phyloP scores from a whole-genome alignment of 1,284 basidiomycete species.

The Trichosporon sp. region DNA sequence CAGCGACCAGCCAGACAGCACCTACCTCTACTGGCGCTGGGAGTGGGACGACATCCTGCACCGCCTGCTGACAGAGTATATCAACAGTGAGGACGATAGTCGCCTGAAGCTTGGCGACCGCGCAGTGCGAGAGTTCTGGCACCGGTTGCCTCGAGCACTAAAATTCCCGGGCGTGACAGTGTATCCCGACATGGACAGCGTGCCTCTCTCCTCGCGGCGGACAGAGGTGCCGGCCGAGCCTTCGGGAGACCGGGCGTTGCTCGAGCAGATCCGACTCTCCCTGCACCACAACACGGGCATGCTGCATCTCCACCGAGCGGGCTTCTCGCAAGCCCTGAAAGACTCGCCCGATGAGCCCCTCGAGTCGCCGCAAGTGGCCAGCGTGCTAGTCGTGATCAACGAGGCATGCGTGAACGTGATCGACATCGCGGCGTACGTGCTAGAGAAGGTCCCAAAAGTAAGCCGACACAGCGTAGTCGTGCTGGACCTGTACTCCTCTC shows the following conservation, averaged over 20 bases:
- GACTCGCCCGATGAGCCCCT: not conserved
- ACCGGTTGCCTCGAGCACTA: not conserved
- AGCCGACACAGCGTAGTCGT: not conserved
- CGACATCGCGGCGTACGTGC: not conserved
- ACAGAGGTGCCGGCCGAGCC: not conserved
- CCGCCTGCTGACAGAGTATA: not conserved
- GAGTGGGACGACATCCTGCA: slow-evolving; percentile 4
- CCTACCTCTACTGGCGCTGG: not conserved
- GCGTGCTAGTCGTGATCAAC: not conserved
- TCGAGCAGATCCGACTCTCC: not conserved
- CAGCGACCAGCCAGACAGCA: not conserved
- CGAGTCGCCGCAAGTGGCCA: not conserved
- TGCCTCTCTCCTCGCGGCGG: not conserved
- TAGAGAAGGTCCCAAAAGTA: not conserved
- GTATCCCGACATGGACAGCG: not conserved
- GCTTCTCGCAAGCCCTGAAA: not conserved
- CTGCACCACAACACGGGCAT: slow-evolving; percentile 4
- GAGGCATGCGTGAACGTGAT: not conserved
- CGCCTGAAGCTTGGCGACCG: not conserved
- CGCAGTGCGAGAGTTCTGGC: not conserved
- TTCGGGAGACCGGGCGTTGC: not conserved
- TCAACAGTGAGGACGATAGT: not conserved
- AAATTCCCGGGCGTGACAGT: not conserved
- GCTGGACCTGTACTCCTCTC: not conserved
- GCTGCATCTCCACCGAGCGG: not conserved